Conservation (phyloP, 1,139 yeast species). For the Geotrichum fermentans region DNA sequence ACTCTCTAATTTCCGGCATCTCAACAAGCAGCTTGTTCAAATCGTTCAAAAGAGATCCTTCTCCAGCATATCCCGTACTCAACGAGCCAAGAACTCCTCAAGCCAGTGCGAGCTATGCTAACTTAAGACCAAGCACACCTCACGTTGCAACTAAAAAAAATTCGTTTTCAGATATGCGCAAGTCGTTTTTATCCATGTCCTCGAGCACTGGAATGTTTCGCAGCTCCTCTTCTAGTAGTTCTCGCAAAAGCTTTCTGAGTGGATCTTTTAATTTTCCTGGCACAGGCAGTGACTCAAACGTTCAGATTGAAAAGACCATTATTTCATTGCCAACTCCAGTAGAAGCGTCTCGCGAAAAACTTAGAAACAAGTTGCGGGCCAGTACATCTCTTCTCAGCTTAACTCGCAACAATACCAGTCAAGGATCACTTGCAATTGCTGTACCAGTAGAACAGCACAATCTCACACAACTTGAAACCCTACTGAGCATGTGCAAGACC, state of each 20-base stretch:
- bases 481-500: conserved; percentile 39
- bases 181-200: conserved; percentile 13
- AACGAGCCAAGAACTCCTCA: conserved; percentile 10
- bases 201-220: conserved; percentile 14
- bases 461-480: conserved; percentile 32
- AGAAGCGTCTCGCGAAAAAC: conserved; percentile 50
- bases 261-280: conserved; percentile 7
- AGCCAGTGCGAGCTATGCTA: background rate
- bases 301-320: conserved; percentile 31
- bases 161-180: conserved; percentile 16
- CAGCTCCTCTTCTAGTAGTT: conserved; percentile 2
- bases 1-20: conserved; percentile 16
- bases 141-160: conserved; percentile 6
- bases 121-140: background rate
- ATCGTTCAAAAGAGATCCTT: conserved; percentile 16
- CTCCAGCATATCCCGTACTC: conserved; percentile 15
- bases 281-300: background rate
- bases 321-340: conserved; percentile 59
- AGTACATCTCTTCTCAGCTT: conserved; percentile 49
- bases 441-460: conserved; percentile 35
- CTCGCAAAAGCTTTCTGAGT: conserved; percentile 13
- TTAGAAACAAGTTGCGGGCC: conserved; percentile 49
- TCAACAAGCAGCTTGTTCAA: conserved; percentile 11
- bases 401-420: conserved; percentile 29
- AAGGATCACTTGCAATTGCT: conserved; percentile 29